phyloP scores from a whole-genome alignment of 257 asterid species.

The Asclepias syriaca region DNA sequence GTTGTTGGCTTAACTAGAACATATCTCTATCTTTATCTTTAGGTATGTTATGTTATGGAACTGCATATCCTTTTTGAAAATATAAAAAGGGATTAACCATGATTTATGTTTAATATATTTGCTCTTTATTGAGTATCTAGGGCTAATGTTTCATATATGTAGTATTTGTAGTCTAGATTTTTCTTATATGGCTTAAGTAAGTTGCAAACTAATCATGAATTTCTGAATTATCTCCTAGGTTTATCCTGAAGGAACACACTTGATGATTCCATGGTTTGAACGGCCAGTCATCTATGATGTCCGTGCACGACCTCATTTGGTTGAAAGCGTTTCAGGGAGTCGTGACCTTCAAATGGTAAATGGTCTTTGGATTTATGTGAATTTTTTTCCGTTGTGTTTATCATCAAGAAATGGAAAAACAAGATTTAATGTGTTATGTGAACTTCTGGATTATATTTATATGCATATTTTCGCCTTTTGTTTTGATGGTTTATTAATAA shows the following conservation, averaged over 20 bases:
- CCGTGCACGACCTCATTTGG: conserved; percentile 88
- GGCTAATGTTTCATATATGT: background rate
- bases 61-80: background rate
- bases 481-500: background rate
- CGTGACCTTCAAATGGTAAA: conserved; percentile 96
- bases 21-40: background rate
- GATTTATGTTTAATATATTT: background rate
- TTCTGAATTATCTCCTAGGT: conserved; percentile 31
- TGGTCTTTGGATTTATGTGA: conserved; percentile 2
- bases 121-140: background rate
- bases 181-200: too few relatives aligned
- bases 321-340: conserved; percentile 93
- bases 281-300: conserved; percentile 88
- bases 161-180: background rate
- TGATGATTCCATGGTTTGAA: conserved; percentile 93
- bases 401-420: too few relatives aligned
- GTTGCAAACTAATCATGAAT: background rate
- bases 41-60: background rate
- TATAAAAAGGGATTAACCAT: background rate
- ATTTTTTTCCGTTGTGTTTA: too few relatives aligned
- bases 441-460: background rate
- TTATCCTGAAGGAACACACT: conserved; percentile 91
- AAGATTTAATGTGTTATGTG: background rate
- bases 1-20: background rate
- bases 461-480: background rate